These are phyloP conservation scores for Pseudogymnoascus sp. DNA, from an alignment of 2,329 filamentous ascomycete genomes.

Conservation along the genomic window DNA sequence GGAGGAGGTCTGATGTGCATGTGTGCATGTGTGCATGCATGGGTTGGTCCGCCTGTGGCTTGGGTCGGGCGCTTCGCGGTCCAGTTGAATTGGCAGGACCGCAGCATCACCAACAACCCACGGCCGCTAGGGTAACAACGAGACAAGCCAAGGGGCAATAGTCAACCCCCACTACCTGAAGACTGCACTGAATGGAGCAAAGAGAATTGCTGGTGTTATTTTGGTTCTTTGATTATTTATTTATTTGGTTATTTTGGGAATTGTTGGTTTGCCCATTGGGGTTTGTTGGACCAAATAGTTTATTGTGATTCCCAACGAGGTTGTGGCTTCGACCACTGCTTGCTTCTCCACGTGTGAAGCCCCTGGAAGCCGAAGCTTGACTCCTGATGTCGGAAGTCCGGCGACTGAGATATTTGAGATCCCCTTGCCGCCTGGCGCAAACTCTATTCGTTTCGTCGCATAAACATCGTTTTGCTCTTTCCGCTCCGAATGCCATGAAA, in stretches of 20 bases:
- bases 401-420: not conserved
- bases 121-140: not conserved
- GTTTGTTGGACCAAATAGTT: not conserved
- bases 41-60: not conserved
- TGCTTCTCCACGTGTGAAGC: not conserved
- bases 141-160: constrained; percentile 4
- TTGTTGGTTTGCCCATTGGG: not conserved
- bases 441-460: constrained; percentile 9
- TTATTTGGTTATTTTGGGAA: constrained; percentile 1
- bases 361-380: not conserved
- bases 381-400: not conserved
- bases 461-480: constrained; percentile 6
- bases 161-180: not conserved
- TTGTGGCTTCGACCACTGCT: not conserved
- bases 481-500: not conserved
- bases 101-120: not conserved
- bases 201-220: not conserved
- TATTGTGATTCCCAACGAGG: not conserved
- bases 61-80: not conserved
- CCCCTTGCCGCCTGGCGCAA: not conserved
- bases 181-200: not conserved
- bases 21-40: too few species aligned
- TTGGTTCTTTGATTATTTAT: not conserved
- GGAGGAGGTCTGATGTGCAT: not conserved
- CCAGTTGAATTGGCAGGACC: not conserved